Evolutionary conservation across 495 filamentous ascomycete genomes (phyloP).

Genomic region (Aspergillus olivimuriae): DNA sequence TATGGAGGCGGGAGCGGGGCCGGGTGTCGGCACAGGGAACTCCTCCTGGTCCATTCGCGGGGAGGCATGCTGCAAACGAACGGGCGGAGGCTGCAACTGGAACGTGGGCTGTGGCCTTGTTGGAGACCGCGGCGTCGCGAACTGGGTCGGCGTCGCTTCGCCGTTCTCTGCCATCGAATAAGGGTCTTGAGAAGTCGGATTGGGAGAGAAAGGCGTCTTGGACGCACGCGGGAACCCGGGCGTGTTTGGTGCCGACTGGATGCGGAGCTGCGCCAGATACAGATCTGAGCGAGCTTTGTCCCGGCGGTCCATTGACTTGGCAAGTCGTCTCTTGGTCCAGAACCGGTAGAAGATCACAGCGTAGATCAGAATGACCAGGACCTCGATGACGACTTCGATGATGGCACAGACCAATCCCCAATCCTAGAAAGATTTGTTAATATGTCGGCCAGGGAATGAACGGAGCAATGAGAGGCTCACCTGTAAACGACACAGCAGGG

Average conservation of each 20-base stretch:
- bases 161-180: conserved; percentile 55
- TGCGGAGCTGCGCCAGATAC: conserved; percentile 89
- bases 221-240: conserved; percentile 66
- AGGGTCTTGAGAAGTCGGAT: conserved; percentile 32
- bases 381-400: conserved; percentile 92
- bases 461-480: conserved; percentile 37
- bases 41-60: conserved; percentile 56
- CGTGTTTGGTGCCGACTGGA: conserved; percentile 91
- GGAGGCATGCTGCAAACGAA: conserved; percentile 67
- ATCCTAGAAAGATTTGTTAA: conserved; percentile 46
- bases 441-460: conserved; percentile 2
- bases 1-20: no score
- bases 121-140: conserved; percentile 42
- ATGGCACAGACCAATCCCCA: conserved; percentile 95
- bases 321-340: conserved; percentile 88
- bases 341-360: conserved; percentile 92
- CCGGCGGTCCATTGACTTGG: conserved; percentile 92
- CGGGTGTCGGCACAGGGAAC: conserved; percentile 39
- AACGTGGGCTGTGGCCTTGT: conserved; percentile 55
- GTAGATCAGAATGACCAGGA: conserved; percentile 87
- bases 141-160: conserved; percentile 34
- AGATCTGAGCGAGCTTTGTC: conserved; percentile 90
- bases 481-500: conserved; percentile 90
- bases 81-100: conserved; percentile 77
- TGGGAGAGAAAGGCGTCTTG: conserved; percentile 37